phyloP scores from a whole-genome alignment of 306 rosid species.

The Lathyrus sativus region DNA sequence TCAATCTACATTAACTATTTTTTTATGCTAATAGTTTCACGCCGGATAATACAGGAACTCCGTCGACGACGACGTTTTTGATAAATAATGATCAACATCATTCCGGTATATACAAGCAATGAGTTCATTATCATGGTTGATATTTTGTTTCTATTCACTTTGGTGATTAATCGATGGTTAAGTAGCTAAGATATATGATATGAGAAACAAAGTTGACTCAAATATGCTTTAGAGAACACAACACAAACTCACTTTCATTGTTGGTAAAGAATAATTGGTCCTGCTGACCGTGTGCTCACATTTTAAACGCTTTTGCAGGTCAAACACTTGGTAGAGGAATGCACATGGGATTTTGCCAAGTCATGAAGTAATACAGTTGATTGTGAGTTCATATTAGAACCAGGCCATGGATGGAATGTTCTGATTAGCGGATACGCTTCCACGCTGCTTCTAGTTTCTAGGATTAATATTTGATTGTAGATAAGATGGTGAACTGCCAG shows the following conservation, averaged over 20 bases:
- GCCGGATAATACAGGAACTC: not conserved
- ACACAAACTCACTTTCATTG: not conserved
- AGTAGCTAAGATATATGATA: not conserved
- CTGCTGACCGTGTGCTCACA: too few species aligned
- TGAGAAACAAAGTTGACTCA: conserved; percentile 10
- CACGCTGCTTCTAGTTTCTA: too few species aligned
- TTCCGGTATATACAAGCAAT: conserved; percentile 33
- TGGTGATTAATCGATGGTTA: conserved; percentile 19
- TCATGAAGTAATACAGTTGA: too few species aligned
- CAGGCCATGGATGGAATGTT: too few species aligned
- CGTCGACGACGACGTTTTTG: not conserved
- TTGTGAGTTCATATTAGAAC: too few species aligned
- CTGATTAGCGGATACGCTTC: too few species aligned
- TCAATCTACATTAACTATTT: conserved; percentile 43
- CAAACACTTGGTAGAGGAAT: too few species aligned
- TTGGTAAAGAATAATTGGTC: conserved; percentile 31
- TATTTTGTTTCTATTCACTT: not conserved
- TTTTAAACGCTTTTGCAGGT: too few species aligned
- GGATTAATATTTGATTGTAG: too few species aligned
- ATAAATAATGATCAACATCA: conserved; percentile 29
- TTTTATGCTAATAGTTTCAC: not conserved
- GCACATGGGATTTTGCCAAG: too few species aligned
- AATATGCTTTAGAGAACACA: not conserved
- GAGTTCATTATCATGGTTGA: conserved; percentile 8
- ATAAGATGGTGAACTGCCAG: too few species aligned